phyloP scores from a whole-genome alignment of 2,329 filamentous ascomycete genomes.

The Pseudopyrenochaeta lycopersici region DNA sequence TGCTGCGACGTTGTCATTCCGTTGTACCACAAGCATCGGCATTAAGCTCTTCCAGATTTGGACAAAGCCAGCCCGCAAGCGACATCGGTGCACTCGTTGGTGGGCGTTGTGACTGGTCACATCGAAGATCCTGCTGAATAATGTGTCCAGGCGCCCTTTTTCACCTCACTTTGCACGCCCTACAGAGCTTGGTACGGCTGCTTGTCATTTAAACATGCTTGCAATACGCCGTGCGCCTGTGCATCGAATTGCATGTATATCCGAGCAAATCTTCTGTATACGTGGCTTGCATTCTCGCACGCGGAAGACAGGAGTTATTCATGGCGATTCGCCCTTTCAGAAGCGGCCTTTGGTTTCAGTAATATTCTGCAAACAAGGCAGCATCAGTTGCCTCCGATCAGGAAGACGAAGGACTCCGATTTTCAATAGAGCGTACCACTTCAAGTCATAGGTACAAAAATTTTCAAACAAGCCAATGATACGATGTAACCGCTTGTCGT shows the following conservation, averaged over 20 bases:
- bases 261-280: neutral
- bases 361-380: no score
- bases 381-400: conserved; percentile 23
- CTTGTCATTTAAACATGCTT: conserved; percentile 12
- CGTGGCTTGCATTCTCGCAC: neutral
- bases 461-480: conserved; percentile 30
- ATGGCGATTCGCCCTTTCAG: neutral
- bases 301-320: conserved; percentile 1
- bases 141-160: conserved; percentile 26
- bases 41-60: conserved; percentile 10
- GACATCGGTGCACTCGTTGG: conserved; percentile 9
- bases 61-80: conserved; percentile 13
- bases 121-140: conserved; percentile 14
- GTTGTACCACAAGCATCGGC: conserved; percentile 22
- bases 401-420: conserved; percentile 7
- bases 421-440: conserved; percentile 28
- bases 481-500: conserved; percentile 32
- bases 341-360: no score
- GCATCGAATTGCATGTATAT: conserved; percentile 9
- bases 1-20: conserved; percentile 16
- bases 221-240: neutral
- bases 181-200: conserved; percentile 10
- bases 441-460: conserved; percentile 34
- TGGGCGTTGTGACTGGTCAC: conserved; percentile 19
- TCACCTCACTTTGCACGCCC: conserved; percentile 14